phyloP scores from a whole-genome alignment of 306 rosid species.

The Luffa aegyptiaca region DNA sequence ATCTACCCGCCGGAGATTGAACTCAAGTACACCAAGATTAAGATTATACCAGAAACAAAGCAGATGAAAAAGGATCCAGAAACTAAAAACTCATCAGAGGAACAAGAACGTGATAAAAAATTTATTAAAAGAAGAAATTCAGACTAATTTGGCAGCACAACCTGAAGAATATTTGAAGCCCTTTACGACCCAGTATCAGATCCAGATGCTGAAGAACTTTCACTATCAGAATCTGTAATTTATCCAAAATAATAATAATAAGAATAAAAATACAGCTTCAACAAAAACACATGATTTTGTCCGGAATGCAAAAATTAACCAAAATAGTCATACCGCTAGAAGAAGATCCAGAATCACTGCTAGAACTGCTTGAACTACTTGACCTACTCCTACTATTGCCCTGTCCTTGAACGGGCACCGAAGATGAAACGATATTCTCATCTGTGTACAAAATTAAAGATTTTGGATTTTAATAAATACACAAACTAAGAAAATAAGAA shows the following conservation, averaged over 20 bases:
- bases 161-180: conserved; percentile 30
- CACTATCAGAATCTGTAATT: conserved; percentile 86
- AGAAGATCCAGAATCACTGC: conserved; percentile 93
- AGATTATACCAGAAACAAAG: neutral
- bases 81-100: neutral
- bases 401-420: conserved; percentile 44
- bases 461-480: conserved; percentile 4
- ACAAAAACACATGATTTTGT: conserved; percentile 7
- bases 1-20: neutral
- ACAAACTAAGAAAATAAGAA: conserved; percentile 2
- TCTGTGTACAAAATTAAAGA: conserved; percentile 23
- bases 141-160: neutral
- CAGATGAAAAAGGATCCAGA: neutral
- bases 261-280: conserved; percentile 9
- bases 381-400: conserved; percentile 72
- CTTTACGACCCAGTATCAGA: conserved; percentile 71
- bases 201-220: conserved; percentile 89
- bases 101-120: neutral
- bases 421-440: conserved; percentile 37
- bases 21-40: neutral
- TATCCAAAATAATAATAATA: conserved; percentile 1
- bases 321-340: conserved; percentile 63
- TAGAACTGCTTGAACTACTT: conserved; percentile 94
- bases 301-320: neutral
- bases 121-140: neutral